phyloP scores from a whole-genome alignment of 2,329 filamentous ascomycete species.

The Clarireedia homoeocarpa region DNA sequence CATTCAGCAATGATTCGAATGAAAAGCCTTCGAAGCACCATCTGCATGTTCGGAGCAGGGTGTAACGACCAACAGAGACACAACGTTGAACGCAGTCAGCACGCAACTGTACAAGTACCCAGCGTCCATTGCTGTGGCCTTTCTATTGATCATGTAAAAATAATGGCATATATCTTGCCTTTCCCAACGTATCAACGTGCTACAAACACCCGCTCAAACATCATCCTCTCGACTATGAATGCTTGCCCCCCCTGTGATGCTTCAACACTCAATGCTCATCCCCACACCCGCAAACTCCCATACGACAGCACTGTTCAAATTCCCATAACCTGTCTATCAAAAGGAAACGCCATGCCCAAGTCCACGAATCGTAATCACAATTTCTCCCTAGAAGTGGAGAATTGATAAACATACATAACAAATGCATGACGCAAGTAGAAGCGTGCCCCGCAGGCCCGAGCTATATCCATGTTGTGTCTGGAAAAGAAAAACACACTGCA shows the following conservation, averaged over 20 bases:
- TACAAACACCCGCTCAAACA: neutral
- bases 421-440: neutral
- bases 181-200: neutral
- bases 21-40: too few relatives aligned
- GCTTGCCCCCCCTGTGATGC: neutral
- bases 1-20: too few relatives aligned
- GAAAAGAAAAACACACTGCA: neutral
- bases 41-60: too few relatives aligned
- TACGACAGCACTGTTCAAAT: neutral
- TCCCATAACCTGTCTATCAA: neutral
- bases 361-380: neutral
- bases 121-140: too few relatives aligned
- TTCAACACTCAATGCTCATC: neutral
- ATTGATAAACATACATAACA: conserved; percentile 1
- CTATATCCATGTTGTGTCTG: neutral
- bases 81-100: too few relatives aligned
- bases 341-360: conserved; percentile 15
- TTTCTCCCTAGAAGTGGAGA: neutral
- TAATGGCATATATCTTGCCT: neutral
- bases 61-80: too few relatives aligned
- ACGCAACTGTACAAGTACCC: too few relatives aligned
- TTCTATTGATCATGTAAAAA: too few relatives aligned
- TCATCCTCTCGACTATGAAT: neutral
- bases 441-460: neutral
- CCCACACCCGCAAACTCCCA: neutral